phyloP scores from a whole-genome alignment of 2,329 filamentous ascomycete species.

The Aspergillus sp. region DNA sequence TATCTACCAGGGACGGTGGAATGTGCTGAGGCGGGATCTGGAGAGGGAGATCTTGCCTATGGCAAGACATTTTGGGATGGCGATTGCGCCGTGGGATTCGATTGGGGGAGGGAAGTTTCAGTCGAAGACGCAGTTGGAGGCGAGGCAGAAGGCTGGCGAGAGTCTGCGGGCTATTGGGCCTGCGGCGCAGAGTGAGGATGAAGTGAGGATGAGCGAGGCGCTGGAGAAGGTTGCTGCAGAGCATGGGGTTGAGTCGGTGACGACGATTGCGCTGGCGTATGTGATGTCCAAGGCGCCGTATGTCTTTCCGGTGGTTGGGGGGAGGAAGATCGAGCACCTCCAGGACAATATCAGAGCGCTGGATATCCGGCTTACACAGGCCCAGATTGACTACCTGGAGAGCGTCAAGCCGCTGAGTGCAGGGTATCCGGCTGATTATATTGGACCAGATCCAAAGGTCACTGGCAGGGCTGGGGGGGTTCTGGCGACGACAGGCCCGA shows the following conservation, averaged over 20 bases:
- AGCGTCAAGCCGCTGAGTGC: conserved; percentile 59
- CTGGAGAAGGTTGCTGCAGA: conserved; percentile 60
- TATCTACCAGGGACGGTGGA: conserved; percentile 43
- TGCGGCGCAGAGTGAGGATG: conserved; percentile 46
- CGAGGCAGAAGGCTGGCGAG: conserved; percentile 44
- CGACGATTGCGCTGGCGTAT: conserved; percentile 68
- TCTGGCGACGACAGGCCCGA: background rate
- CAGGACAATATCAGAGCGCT: conserved; percentile 69
- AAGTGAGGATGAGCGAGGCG: conserved; percentile 54
- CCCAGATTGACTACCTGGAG: conserved; percentile 67
- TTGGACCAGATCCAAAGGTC: conserved; percentile 31
- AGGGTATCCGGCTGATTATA: conserved; percentile 65
- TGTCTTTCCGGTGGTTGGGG: conserved; percentile 72
- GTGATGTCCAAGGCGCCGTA: conserved; percentile 70
- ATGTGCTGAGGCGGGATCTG: conserved; percentile 38
- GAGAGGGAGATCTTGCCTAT: conserved; percentile 45
- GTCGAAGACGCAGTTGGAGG: conserved; percentile 47
- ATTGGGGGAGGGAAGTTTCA: conserved; percentile 56
- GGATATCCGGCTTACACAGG: conserved; percentile 54
- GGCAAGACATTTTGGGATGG: conserved; percentile 44
- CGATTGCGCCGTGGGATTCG: conserved; percentile 59
- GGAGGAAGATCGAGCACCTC: conserved; percentile 68
- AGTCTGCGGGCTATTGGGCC: conserved; percentile 32
- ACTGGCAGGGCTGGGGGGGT: background rate
- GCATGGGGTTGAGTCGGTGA: conserved; percentile 56